Conservation (phyloP, 768 basidiomycete species). For the Collybia nuda region DNA sequence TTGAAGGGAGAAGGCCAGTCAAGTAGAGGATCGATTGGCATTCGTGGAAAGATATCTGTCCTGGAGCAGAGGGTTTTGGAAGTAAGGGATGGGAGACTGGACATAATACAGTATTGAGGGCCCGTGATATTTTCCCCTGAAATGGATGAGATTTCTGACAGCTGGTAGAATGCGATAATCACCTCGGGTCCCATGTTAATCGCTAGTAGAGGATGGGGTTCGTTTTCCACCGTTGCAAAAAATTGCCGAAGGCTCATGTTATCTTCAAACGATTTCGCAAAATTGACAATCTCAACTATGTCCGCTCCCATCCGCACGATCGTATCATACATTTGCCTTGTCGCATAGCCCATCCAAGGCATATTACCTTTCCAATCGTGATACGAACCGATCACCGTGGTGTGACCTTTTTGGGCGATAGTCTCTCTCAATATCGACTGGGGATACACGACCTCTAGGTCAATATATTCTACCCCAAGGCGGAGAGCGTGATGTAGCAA, state of each 20-base stretch:
- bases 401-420: constrained; percentile 48
- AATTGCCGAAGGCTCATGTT: constrained; percentile 65
- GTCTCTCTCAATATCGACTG: constrained; percentile 47
- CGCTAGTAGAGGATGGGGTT: constrained; percentile 64
- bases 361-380: constrained; percentile 70
- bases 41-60: constrained; percentile 69
- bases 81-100: constrained; percentile 77
- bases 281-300: constrained; percentile 70
- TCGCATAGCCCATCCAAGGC: constrained; percentile 57
- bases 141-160: too few relatives aligned
- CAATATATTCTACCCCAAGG: constrained; percentile 74
- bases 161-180: too few relatives aligned
- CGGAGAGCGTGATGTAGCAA: constrained; percentile 46
- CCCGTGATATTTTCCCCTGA: constrained; percentile 68
- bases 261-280: constrained; percentile 57
- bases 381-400: constrained; percentile 72
- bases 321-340: constrained; percentile 48
- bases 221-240: constrained; percentile 34
- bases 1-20: constrained; percentile 58
- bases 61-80: constrained; percentile 65
- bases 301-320: constrained; percentile 58
- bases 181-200: constrained; percentile 68
- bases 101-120: constrained; percentile 68
- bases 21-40: constrained; percentile 65
- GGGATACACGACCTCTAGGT: constrained; percentile 67